Percentiles rank a stretch among this genome's conserved stretches.
Conservation (phyloP, 306 rosid species). For the Fragaria ananassa region DNA sequence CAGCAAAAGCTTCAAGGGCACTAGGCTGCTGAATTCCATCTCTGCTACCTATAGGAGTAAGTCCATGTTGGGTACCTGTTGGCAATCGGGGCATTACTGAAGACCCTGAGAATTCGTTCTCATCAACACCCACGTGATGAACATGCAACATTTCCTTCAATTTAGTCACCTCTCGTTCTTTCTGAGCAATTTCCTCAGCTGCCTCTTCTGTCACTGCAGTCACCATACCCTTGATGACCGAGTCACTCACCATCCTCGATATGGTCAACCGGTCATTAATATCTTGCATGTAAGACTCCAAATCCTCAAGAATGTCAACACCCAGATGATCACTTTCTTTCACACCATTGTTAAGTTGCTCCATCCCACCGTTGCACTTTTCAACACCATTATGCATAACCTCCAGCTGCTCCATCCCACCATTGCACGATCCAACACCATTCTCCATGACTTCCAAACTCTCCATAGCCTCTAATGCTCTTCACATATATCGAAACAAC, state of each 20-base stretch:
- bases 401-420: not conserved
- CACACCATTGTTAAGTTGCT: constrained; percentile 29
- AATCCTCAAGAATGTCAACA: constrained; percentile 49
- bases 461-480: constrained; percentile 32
- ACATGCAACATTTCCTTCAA: constrained; percentile 47
- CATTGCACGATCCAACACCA: constrained; percentile 12
- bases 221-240: constrained; percentile 75
- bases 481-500: constrained; percentile 5
- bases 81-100: constrained; percentile 14
- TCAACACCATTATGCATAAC: constrained; percentile 6
- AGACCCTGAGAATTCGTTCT: constrained; percentile 24
- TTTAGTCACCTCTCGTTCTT: constrained; percentile 60
- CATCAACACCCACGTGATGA: constrained; percentile 33
- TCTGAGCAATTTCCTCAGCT: constrained; percentile 60
- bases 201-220: constrained; percentile 66
- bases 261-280: constrained; percentile 56
- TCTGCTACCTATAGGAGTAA: constrained; percentile 3
- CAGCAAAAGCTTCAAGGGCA: constrained; percentile 28
- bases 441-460: constrained; percentile 32
- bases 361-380: constrained; percentile 7
- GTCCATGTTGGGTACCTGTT: constrained; percentile 11
- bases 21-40: not conserved
- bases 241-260: constrained; percentile 89
- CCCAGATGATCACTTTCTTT: constrained; percentile 39
- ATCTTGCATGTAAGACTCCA: constrained; percentile 60